A percentile compares a stretch with the other conserved stretches of the same genome.
These are phyloP conservation scores for Phytopythium chamaehyphon DNA, from an alignment of 352 stramenopile species.

Conservation along the genomic window DNA sequence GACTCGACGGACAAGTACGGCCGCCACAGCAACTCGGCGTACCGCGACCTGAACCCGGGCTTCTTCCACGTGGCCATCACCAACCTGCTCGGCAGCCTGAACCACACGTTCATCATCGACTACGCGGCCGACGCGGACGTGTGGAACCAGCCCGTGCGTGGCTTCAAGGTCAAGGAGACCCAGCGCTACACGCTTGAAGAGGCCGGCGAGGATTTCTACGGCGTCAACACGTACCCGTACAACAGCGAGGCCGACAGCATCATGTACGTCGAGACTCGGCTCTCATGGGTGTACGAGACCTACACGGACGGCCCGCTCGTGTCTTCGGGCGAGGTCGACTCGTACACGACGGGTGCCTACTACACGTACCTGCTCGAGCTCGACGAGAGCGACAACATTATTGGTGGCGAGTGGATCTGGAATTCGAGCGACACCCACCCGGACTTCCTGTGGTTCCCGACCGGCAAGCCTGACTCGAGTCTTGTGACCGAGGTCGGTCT, in stretches of 20 bases:
- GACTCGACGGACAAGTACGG: constrained; percentile 20
- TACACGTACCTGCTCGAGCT: constrained; percentile 40
- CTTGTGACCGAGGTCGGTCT: constrained; percentile 17
- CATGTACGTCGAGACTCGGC: constrained; percentile 17
- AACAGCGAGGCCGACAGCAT: constrained; percentile 17
- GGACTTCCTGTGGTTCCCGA: constrained; percentile 33
- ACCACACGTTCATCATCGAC: constrained; percentile 24
- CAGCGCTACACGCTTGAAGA: constrained; percentile 11
- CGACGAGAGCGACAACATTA: constrained; percentile 25
- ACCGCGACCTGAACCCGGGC: constrained; percentile 18
- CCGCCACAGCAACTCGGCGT: constrained; percentile 16
- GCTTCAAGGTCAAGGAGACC: constrained; percentile 13
- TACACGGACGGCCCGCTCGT: constrained; percentile 16
- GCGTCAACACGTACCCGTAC: constrained; percentile 22
- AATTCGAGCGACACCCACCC: constrained; percentile 21
- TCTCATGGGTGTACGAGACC: constrained; percentile 22
- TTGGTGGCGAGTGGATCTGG: constrained; percentile 31
- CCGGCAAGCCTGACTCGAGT: constrained; percentile 15
- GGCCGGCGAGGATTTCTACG: constrained; percentile 14
- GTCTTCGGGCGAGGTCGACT: constrained; percentile 14
- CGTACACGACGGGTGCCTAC: constrained; percentile 13
- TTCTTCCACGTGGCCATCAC: constrained; percentile 25
- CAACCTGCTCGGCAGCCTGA: constrained; percentile 23
- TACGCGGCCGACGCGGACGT: constrained; percentile 16
- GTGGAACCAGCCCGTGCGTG: constrained; percentile 27